Base-by-base conservation (phyloP, 1,284 basidiomycete species). In the Veloboletus limbatus region DNA sequence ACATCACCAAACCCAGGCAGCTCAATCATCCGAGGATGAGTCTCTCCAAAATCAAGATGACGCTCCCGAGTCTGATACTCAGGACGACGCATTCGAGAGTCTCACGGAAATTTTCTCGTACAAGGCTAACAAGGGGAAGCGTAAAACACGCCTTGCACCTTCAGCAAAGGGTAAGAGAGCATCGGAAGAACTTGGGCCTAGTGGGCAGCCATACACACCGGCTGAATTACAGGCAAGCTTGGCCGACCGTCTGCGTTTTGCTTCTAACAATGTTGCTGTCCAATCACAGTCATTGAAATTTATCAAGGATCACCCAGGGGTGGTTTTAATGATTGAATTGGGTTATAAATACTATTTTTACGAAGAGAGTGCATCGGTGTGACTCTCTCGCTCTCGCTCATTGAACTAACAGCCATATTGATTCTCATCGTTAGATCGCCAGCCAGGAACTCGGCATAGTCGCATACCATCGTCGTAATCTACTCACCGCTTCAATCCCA, bases 281-380 rank as follows among this genome's bases (percentile, higher is more conserved):
- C 41, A 8, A 48, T 41, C 5, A n/a, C 13, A 51, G 54, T 47
- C 49, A 16, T 43, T 83, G 52, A 72, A 80, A 47, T 71, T 94
- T 36, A 92, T 92, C 67, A 72, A 73, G 41, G 78, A 83, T 26
- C 76, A 94, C 62, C 78, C 81, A 2, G 91, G 84, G 30, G 83
- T 86, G 4, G 60, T 97, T 21, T 72, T 97, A 18, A 81, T 97
- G 76, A 77, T 95, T 41, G 90, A 96, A 65, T 83, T 89, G 17
- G 92, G 92, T 6, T 95, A 96, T 67, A 94, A 90, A 67, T 90
- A 87, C 68, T 85, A 76, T 45, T 94, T 97, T 60, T 94, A 86
- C 60, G 92, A 86, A 26, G 87, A 95, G 21, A 95, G 97, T 61
- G 94, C 94, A 0, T 85, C 85, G 51, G 66, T 66, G 40, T 33